Conservation (phyloP, 495 filamentous ascomycete genomes). For the Podospora appendiculata region DNA sequence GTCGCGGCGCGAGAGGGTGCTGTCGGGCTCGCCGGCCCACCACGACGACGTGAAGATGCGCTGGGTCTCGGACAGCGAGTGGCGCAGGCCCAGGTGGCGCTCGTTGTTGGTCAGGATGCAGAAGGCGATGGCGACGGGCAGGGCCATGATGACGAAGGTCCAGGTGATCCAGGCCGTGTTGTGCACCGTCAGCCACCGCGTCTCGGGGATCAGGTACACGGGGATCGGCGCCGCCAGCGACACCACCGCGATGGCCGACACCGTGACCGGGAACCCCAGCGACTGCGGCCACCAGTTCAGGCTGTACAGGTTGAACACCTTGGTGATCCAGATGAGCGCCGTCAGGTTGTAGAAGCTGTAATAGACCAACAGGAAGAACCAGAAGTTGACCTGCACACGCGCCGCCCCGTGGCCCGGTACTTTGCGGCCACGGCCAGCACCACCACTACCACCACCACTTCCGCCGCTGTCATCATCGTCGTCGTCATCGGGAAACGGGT, state of each 20-base stretch:
- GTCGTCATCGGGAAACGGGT: constrained; percentile 35
- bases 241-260: constrained; percentile 46
- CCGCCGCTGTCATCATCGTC: constrained; percentile 9
- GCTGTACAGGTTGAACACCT: constrained; percentile 60
- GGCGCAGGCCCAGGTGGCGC: constrained; percentile 45
- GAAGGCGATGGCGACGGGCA: constrained; percentile 53
- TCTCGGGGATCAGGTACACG: constrained; percentile 45
- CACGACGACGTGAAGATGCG: constrained; percentile 54
- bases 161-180: constrained; percentile 58
- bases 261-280: constrained; percentile 50
- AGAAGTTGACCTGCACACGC: constrained; percentile 55
- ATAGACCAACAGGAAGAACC: constrained; percentile 59
- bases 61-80: constrained; percentile 53
- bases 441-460: constrained; percentile 15
- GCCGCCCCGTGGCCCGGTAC: constrained; percentile 52
- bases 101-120: constrained; percentile 51
- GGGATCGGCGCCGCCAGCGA: constrained; percentile 48
- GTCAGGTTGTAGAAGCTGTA: constrained; percentile 59
- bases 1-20: constrained; percentile 29
- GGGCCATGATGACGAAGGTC: constrained; percentile 57
- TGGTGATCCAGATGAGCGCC: constrained; percentile 59
- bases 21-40: constrained; percentile 47
- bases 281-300: constrained; percentile 57
- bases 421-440: constrained; percentile 21
- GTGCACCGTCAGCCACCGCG: constrained; percentile 40